Percentiles rank a stretch among this genome's conserved stretches.
Evolutionary conservation across 495 filamentous ascomycete species (phyloP).

Genomic region (Cryomyces antarcticus): DNA sequence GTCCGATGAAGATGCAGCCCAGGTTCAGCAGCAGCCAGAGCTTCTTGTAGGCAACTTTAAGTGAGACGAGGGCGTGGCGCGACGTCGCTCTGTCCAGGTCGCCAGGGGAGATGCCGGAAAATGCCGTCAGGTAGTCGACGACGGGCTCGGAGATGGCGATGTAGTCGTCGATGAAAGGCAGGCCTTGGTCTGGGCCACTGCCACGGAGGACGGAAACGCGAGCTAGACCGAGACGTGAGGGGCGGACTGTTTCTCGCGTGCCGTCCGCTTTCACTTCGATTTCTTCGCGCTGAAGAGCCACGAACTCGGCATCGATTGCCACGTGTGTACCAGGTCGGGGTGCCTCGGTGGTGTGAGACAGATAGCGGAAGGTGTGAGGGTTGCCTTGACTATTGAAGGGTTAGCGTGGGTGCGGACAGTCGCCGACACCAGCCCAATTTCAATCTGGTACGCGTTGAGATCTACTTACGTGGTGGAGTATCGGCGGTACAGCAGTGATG

Average conservation of each 20-base stretch:
- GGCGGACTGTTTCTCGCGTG: conserved; percentile 63
- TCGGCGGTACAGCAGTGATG: conserved; percentile 60
- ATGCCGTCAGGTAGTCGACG: conserved; percentile 88
- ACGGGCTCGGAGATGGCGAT: conserved; percentile 76
- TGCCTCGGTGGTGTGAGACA: conserved; percentile 40
- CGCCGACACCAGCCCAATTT: background rate
- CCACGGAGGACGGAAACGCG: conserved; percentile 77
- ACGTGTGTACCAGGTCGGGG: conserved; percentile 53
- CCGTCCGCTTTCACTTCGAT: conserved; percentile 87
- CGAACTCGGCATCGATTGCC: conserved; percentile 90
- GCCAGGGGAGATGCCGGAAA: conserved; percentile 67
- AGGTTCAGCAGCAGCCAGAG: conserved; percentile 92
- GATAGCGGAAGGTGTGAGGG: conserved; percentile 30
- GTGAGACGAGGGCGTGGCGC: conserved; percentile 57
- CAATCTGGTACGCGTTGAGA: background rate
- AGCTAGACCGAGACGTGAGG: conserved; percentile 65
- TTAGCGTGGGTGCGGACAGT: background rate
- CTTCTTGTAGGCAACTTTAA: conserved; percentile 92
- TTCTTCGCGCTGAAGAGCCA: conserved; percentile 72
- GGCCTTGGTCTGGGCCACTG: conserved; percentile 47
- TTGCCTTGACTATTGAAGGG: background rate
- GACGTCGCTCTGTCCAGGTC: conserved; percentile 62
- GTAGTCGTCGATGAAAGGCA: conserved; percentile 93
- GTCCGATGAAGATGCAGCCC: conserved; percentile 83
- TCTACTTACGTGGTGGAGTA: conserved; percentile 35